Evolutionary conservation across 345 rosid genomes (phyloP).

Genomic region (Microcos paniculata): DNA sequence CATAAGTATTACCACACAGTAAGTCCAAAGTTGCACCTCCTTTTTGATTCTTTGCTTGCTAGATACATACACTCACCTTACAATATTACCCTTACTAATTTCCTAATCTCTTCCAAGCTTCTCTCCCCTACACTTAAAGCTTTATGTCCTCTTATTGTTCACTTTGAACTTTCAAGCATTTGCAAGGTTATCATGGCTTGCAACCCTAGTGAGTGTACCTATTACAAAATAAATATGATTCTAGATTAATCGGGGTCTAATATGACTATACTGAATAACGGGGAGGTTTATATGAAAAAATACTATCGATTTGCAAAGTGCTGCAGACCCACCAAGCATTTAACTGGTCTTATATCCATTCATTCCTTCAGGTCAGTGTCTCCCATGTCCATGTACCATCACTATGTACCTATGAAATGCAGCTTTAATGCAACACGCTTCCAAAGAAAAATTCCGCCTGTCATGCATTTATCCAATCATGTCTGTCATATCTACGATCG

Average conservation of each 20-base stretch:
- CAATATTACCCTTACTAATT: neutral
- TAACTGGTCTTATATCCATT: constrained; percentile 19
- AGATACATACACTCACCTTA: neutral
- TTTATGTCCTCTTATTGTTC: neutral
- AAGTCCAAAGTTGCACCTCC: constrained; percentile 17
- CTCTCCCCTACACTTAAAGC: neutral
- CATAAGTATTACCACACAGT: constrained; percentile 10
- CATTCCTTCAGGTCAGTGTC: constrained; percentile 26
- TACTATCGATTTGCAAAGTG: constrained; percentile 3
- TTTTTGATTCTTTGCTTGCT: constrained; percentile 1
- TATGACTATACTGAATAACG: too few relatives aligned
- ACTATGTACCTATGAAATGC: constrained; percentile 38
- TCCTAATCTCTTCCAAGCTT: neutral
- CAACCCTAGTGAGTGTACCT: neutral
- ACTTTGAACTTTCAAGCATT: neutral
- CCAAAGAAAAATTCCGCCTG: constrained; percentile 7
- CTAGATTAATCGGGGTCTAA: too few relatives aligned
- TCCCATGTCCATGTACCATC: constrained; percentile 32
- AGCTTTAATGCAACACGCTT: constrained; percentile 35
- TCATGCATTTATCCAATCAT: neutral
- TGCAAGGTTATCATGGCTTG: neutral
- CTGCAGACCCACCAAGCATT: constrained; percentile 28
- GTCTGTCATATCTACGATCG: neutral
- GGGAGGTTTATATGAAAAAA: neutral
- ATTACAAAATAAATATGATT: too few relatives aligned